These are phyloP conservation scores for Phytophthora pini DNA, from an alignment of 352 stramenopile genomes.

Conservation along the genomic window DNA sequence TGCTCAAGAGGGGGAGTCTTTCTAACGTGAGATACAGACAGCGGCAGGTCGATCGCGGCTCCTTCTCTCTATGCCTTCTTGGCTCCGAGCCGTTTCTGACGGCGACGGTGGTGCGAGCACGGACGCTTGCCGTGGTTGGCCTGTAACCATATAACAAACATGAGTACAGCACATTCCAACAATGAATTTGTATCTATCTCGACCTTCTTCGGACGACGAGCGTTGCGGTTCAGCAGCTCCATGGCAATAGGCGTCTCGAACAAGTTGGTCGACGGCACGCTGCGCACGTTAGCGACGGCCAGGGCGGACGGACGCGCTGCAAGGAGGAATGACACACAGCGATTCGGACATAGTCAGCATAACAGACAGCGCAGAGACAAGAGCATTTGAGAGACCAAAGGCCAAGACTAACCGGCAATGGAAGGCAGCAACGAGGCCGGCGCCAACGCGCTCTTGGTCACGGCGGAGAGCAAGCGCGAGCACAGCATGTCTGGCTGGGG, in stretches of 20 bases:
- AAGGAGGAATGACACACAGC: slow-evolving; percentile 13
- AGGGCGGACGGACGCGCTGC: slow-evolving; percentile 21
- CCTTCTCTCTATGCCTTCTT: slow-evolving; percentile 37
- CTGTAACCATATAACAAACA: slow-evolving; percentile 29
- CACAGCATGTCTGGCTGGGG: slow-evolving; percentile 39
- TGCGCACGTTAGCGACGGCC: slow-evolving; percentile 50
- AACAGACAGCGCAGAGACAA: too few relatives aligned
- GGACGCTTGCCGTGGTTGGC: slow-evolving; percentile 89
- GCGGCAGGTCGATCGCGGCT: slow-evolving; percentile 2
- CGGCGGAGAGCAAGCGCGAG: slow-evolving; percentile 39
- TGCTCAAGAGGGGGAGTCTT: slow-evolving; percentile 5
- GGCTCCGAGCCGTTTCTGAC: slow-evolving; percentile 77
- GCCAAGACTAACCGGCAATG: slow-evolving; percentile 21
- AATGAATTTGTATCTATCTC: too few relatives aligned
- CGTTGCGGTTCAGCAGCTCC: slow-evolving; percentile 86
- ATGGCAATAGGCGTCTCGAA: slow-evolving; percentile 58
- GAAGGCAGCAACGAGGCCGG: slow-evolving; percentile 42
- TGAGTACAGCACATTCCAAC: background rate
- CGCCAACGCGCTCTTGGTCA: slow-evolving; percentile 45
- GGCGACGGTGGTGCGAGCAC: slow-evolving; percentile 82
- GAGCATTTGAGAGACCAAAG: too few relatives aligned
- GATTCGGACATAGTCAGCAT: background rate
- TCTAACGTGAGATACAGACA: slow-evolving; percentile 15
- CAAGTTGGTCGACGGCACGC: slow-evolving; percentile 39
- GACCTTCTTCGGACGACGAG: slow-evolving; percentile 85